These are phyloP conservation scores for Candida namnaoensis DNA, from an alignment of 805 yeast genomes.

Conservation along the genomic window DNA sequence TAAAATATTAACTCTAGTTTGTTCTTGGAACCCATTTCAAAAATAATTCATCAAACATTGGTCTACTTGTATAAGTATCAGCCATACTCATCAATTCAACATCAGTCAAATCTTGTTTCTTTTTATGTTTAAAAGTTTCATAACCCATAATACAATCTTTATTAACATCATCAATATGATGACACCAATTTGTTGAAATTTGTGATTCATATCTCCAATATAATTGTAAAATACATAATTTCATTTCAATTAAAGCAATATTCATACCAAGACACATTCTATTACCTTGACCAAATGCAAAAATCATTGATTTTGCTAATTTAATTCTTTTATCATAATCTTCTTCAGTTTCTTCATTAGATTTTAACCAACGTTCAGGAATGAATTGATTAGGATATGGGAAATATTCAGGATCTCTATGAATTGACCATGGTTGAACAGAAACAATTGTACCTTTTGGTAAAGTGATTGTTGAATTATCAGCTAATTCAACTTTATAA, in stretches of 20 bases:
- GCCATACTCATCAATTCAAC: conserved; percentile 45
- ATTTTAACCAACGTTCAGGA: conserved; percentile 58
- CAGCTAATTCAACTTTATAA: conserved; percentile 8
- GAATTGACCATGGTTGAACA: conserved; percentile 60
- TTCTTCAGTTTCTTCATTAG: conserved; percentile 22
- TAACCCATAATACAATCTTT: conserved; percentile 17
- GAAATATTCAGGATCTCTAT: conserved; percentile 40
- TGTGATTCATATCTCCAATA: conserved; percentile 38
- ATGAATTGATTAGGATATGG: conserved; percentile 35
- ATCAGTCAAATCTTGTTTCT: conserved; percentile 20
- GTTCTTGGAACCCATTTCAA: conserved; percentile 14
- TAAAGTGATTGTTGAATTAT: conserved; percentile 19
- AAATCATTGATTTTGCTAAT: conserved; percentile 41
- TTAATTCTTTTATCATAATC: conserved; percentile 28
- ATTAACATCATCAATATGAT: conserved; percentile 13
- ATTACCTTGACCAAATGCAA: conserved; percentile 68
- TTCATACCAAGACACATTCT: conserved; percentile 72
- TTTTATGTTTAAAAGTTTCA: conserved; percentile 1
- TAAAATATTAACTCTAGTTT: no score
- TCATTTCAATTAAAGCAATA: conserved; percentile 59
- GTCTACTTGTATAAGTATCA: conserved; percentile 48
- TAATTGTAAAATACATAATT: conserved; percentile 42
- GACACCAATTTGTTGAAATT: conserved; percentile 37
- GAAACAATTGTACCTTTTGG: conserved; percentile 52
- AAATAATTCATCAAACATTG: conserved; percentile 45